Conservation (phyloP, 305 asterid genomes). For the Plantago coronopus region DNA sequence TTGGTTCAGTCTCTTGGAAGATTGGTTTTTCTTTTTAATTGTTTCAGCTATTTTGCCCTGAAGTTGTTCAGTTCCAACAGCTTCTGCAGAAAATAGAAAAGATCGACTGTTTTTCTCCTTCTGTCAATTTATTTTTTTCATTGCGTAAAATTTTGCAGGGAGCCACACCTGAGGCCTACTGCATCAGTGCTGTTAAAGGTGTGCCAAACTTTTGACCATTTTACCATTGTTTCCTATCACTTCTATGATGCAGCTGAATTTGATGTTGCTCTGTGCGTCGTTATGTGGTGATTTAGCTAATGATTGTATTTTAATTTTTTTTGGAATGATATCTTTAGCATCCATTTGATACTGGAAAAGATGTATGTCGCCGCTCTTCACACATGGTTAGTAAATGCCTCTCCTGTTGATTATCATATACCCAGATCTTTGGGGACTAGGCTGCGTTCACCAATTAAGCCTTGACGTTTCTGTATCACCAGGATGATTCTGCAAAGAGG, state of each 20-base stretch:
- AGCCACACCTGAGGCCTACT: conserved; percentile 48
- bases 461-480: conserved; percentile 30
- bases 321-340: conserved; percentile 56
- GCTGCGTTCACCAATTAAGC: conserved; percentile 18
- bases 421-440: conserved; percentile 4
- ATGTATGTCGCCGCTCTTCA: conserved; percentile 51
- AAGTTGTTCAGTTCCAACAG: not conserved
- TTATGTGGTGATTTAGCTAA: not conserved
- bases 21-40: no score
- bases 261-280: not conserved
- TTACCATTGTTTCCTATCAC: conserved; percentile 1
- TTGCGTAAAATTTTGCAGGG: conserved; percentile 31
- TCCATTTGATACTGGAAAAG: conserved; percentile 91
- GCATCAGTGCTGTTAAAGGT: conserved; percentile 63
- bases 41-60: not conserved
- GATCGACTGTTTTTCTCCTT: not conserved
- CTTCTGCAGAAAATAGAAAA: no score
- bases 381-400: conserved; percentile 48
- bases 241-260: conserved; percentile 4
- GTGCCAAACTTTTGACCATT: conserved; percentile 10
- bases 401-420: conserved; percentile 6
- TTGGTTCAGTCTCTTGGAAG: not conserved
- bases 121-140: not conserved
- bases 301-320: not conserved
- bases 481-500: conserved; percentile 41